phyloP scores from a whole-genome alignment of 2,329 filamentous ascomycete genomes.

The Fusarium secorum region DNA sequence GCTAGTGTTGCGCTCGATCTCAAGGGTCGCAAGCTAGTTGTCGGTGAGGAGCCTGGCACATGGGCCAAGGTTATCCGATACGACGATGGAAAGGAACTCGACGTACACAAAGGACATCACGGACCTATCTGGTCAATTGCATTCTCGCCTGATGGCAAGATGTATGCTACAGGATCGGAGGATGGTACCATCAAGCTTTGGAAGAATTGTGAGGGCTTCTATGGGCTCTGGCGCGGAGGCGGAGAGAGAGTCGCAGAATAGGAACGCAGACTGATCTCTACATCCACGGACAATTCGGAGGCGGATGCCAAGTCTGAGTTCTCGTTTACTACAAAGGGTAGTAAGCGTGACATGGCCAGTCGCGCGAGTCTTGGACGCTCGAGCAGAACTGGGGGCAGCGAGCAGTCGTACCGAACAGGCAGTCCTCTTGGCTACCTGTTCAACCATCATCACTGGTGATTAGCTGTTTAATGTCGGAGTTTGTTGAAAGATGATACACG shows the following conservation, averaged over 20 bases:
- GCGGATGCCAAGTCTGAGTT: not conserved
- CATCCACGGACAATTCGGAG: conserved; percentile 19
- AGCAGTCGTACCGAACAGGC: not conserved
- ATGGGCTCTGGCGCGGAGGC: conserved; percentile 69
- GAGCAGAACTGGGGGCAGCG: not conserved
- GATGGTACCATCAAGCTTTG: conserved; percentile 97
- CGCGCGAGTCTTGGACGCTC: not conserved
- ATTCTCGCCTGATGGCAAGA: conserved; percentile 93
- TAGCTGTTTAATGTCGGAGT: not conserved
- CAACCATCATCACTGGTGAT: not conserved
- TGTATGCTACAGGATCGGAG: conserved; percentile 96
- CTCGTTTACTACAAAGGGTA: conserved; percentile 15
- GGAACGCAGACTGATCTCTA: conserved; percentile 39
- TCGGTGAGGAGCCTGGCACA: conserved; percentile 89
- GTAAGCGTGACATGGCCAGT: conserved; percentile 12
- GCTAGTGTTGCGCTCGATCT: conserved; percentile 90
- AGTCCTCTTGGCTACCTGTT: not conserved
- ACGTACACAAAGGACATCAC: conserved; percentile 96
- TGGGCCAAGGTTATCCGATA: conserved; percentile 97
- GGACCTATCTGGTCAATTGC: conserved; percentile 96
- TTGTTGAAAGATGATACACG: not conserved
- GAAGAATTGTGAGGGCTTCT: conserved; percentile 73
- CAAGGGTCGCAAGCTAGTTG: conserved; percentile 82
- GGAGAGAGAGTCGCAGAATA: conserved; percentile 50
- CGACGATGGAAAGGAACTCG: conserved; percentile 82